These are phyloP conservation scores for Diaporthe citrichinensis DNA, from an alignment of 2,329 filamentous ascomycete genomes.

Conservation along the genomic window DNA sequence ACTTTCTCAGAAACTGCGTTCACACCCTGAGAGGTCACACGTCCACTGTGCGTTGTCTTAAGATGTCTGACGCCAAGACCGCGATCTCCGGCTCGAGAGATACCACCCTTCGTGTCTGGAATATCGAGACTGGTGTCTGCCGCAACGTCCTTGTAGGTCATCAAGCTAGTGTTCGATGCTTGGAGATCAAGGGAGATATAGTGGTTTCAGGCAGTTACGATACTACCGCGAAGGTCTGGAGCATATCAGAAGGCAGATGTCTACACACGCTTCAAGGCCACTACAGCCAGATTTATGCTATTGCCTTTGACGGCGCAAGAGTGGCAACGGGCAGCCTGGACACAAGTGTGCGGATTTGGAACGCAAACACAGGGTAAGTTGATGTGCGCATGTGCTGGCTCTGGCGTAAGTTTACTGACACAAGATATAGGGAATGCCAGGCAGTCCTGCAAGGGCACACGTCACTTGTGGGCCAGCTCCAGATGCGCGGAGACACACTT, in stretches of 20 bases:
- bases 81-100: conserved; percentile 97
- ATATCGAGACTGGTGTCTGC: conserved; percentile 89
- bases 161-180: conserved; percentile 93
- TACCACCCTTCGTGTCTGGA: conserved; percentile 95
- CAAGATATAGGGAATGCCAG: conserved; percentile 75
- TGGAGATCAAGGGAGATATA: conserved; percentile 96
- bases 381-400: conserved; percentile 26
- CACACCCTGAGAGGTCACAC: conserved; percentile 94
- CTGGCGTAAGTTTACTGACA: conserved; percentile 49
- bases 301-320: conserved; percentile 93
- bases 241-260: conserved; percentile 94
- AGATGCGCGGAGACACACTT: conserved; percentile 94
- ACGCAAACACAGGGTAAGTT: conserved; percentile 85
- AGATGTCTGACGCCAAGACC: conserved; percentile 95
- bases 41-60: conserved; percentile 94
- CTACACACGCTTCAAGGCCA: conserved; percentile 91
- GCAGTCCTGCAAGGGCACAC: conserved; percentile 97
- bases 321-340: conserved; percentile 97
- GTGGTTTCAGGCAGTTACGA: conserved; percentile 99
- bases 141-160: conserved; percentile 94
- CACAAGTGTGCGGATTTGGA: conserved; percentile 97
- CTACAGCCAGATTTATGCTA: conserved; percentile 99
- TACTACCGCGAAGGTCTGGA: conserved; percentile 97
- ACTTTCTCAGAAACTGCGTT: conserved; percentile 72
- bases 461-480: conserved; percentile 94